Conservation (phyloP, 2,329 filamentous ascomycete species). For the Colletotrichum sp. region DNA sequence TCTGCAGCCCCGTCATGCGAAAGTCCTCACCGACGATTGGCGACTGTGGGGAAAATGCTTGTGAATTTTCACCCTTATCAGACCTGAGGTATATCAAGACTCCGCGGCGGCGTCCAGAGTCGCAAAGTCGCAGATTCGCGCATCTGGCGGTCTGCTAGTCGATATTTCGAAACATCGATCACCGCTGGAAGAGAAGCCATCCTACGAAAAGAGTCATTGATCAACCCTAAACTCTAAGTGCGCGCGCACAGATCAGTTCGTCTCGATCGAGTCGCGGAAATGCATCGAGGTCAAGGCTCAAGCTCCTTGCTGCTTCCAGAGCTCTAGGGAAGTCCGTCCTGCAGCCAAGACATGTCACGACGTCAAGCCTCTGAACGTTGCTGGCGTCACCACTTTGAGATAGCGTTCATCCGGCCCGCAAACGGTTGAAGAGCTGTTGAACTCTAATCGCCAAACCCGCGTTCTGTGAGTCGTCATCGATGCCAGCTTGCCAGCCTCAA, state of each 20-base stretch:
- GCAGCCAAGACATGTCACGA: neutral
- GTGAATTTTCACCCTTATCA: neutral
- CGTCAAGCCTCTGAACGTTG: neutral
- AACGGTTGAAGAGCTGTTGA: neutral
- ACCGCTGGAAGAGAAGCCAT: neutral
- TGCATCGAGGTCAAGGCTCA: neutral
- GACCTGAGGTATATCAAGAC: neutral
- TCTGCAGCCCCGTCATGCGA: neutral
- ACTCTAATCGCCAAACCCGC: neutral
- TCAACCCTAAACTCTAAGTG: neutral
- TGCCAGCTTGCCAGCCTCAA: neutral
- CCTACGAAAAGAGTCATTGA: neutral
- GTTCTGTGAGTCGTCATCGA: slow-evolving; percentile 9
- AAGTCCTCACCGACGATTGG: neutral
- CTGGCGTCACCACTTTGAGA: neutral
- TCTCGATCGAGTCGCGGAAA: neutral
- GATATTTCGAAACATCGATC: neutral
- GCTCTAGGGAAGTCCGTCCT: neutral
- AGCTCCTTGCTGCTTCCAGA: neutral
- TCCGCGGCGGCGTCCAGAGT: neutral
- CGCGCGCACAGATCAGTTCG: neutral
- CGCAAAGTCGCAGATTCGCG: neutral
- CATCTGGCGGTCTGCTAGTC: neutral
- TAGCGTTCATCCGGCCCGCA: neutral
- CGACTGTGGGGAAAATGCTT: neutral